Conservation (phyloP, 345 rosid genomes). For the Luvunga scandens region DNA sequence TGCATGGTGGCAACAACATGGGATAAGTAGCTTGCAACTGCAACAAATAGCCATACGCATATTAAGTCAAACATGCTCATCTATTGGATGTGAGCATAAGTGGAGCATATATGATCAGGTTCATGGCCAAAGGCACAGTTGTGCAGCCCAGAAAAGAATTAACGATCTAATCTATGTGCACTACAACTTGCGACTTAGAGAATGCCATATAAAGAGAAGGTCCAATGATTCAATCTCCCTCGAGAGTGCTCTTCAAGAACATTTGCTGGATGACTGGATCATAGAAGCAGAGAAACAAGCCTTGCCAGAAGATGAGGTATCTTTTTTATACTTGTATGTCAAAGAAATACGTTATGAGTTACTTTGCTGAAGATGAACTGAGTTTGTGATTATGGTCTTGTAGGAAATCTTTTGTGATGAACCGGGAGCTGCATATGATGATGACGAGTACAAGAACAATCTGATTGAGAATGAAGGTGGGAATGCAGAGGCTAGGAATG, state of each 20-base stretch:
- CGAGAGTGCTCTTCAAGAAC: constrained; percentile 20
- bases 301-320: constrained; percentile 32
- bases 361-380: not conserved
- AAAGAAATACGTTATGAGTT: not conserved
- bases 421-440: constrained; percentile 16
- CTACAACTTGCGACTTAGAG: constrained; percentile 38
- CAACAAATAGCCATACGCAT: constrained; percentile 33
- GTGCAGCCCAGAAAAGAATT: constrained; percentile 23
- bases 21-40: constrained; percentile 31
- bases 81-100: constrained; percentile 22
- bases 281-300: constrained; percentile 19
- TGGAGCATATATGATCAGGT: constrained; percentile 36
- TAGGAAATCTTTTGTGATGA: constrained; percentile 25
- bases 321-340: not conserved
- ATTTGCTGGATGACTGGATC: constrained; percentile 30
- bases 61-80: constrained; percentile 37
- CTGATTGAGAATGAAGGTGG: constrained; percentile 21
- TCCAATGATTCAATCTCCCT: constrained; percentile 18
- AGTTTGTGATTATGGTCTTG: not conserved
- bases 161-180: constrained; percentile 31
- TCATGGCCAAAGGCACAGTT: constrained; percentile 23
- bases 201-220: constrained; percentile 27
- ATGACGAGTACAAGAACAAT: constrained; percentile 13
- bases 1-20: constrained; percentile 43
- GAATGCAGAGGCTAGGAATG: constrained; percentile 13